Base-by-base conservation (phyloP, 225 moss, liverwort and hornwort species). In the Thuidium tamariscinum region DNA sequence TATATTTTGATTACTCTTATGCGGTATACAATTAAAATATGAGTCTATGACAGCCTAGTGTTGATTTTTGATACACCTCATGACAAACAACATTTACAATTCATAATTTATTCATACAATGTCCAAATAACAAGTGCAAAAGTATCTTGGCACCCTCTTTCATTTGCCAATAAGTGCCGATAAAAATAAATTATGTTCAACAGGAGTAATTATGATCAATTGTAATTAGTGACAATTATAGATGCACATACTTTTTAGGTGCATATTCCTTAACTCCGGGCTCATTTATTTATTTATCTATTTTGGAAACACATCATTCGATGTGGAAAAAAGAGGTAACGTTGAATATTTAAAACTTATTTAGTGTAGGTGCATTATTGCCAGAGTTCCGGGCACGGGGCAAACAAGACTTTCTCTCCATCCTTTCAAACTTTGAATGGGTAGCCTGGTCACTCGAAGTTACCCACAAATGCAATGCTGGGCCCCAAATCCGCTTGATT, bases 21-120 rank as follows among this genome's bases (percentile, higher is more conserved):
- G 8, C 0, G 0, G 0, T 9, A 70, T 3, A 69, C 8, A 41
- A 3, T 26, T 15, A 27, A 71, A 71, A 16, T 3, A 27, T 10
- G 10, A 44, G 3, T 44, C 2, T 44, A 44, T 17, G 6, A 71
- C 9, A 71, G 16, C 5, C 2, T 71, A 17, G 29, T 29, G 29
- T 29, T 41, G 25, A 26, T 69, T 69, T 69, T 41, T 41, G 69
- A 25, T 41, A 41, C 15, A 14, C 5, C 2, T 8, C 16, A 0
- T 26, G 5, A 42, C 41, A 41, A 42, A 8, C 20, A 21, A 72
- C 7, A 18, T 46, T 46, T 18, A 17, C 4, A 72, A 18, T 46
- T 30, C 7, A 46, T 11, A 46, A 30, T 6, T 44, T 16, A 16
- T 27, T 27, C 41, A 70, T 46, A 17, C 2, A 46, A 2, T 17